phyloP scores from a whole-genome alignment of 495 filamentous ascomycete genomes.

The Neurospora sp. region DNA sequence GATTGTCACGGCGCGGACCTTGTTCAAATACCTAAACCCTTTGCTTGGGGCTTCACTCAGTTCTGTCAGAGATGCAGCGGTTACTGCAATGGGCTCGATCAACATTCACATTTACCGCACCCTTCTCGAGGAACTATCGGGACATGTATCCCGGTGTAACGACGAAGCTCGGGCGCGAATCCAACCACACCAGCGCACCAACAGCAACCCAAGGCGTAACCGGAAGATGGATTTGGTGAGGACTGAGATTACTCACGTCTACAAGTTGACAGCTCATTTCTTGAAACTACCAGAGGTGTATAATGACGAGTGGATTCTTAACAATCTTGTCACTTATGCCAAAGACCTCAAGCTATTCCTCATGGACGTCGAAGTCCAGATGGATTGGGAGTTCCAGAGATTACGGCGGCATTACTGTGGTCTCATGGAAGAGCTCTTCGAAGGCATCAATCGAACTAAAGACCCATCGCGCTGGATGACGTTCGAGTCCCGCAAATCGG shows the following conservation, averaged over 20 bases:
- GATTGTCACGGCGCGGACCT: conserved; percentile 73
- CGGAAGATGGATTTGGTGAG: conserved; percentile 75
- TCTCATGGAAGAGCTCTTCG: conserved; percentile 83
- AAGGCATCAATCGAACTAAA: conserved; percentile 77
- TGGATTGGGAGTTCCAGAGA: conserved; percentile 92
- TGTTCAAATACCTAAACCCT: conserved; percentile 87
- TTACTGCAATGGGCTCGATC: conserved; percentile 83
- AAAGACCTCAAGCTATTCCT: conserved; percentile 90
- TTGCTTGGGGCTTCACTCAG: conserved; percentile 66
- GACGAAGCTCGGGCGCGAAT: conserved; percentile 83
- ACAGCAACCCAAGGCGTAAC: conserved; percentile 64
- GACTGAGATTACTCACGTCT: conserved; percentile 91
- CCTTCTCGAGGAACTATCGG: conserved; percentile 79
- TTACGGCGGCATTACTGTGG: conserved; percentile 89
- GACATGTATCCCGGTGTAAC: conserved; percentile 67
- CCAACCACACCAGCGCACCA: conserved; percentile 55
- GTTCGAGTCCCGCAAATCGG: conserved; percentile 86
- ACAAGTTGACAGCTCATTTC: conserved; percentile 88
- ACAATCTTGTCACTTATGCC: conserved; percentile 79
- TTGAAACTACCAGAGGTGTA: conserved; percentile 68
- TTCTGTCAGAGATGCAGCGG: conserved; percentile 81
- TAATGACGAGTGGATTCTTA: conserved; percentile 85
- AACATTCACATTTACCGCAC: conserved; percentile 93
- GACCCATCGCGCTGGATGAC: conserved; percentile 89
- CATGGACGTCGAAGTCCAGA: conserved; percentile 87